These are phyloP conservation scores for Clonostachys rhizophaga DNA, from an alignment of 2,329 filamentous ascomycete genomes.

Conservation along the genomic window DNA sequence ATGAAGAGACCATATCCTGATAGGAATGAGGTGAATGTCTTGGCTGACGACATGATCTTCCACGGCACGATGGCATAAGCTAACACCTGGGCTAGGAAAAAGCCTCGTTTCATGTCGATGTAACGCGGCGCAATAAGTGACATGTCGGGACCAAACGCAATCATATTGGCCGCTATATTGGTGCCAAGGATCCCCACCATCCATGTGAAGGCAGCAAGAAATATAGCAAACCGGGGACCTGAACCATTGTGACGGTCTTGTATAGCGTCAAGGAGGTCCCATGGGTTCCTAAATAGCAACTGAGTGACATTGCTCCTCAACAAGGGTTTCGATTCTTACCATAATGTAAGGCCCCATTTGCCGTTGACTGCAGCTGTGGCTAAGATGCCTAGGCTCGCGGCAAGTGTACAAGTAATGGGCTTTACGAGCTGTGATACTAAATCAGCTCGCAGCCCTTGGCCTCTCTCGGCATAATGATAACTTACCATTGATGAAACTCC, in stretches of 20 bases:
- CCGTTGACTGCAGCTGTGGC: too few species aligned
- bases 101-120: constrained; percentile 51
- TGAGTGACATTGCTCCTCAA: too few species aligned
- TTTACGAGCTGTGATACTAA: too few species aligned
- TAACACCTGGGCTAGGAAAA: constrained; percentile 21
- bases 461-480: too few species aligned
- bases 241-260: constrained; percentile 18
- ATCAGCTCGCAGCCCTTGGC: too few species aligned
- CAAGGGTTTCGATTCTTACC: too few species aligned
- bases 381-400: too few species aligned
- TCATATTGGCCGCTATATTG: constrained; percentile 11
- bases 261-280: background rate
- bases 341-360: too few species aligned
- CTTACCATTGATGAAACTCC: too few species aligned
- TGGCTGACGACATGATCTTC: constrained; percentile 15
- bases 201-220: constrained; percentile 16
- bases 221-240: constrained; percentile 18
- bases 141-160: constrained; percentile 9
- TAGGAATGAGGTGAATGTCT: constrained; percentile 11
- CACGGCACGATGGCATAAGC: constrained; percentile 15
- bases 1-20: constrained; percentile 15
- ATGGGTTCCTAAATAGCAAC: constrained; percentile 11
- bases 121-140: constrained; percentile 42
- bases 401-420: too few species aligned
- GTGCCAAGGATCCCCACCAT: constrained; percentile 12